Base-by-base conservation (phyloP, 2,329 filamentous ascomycete genomes). In the Venturia asperata region DNA sequence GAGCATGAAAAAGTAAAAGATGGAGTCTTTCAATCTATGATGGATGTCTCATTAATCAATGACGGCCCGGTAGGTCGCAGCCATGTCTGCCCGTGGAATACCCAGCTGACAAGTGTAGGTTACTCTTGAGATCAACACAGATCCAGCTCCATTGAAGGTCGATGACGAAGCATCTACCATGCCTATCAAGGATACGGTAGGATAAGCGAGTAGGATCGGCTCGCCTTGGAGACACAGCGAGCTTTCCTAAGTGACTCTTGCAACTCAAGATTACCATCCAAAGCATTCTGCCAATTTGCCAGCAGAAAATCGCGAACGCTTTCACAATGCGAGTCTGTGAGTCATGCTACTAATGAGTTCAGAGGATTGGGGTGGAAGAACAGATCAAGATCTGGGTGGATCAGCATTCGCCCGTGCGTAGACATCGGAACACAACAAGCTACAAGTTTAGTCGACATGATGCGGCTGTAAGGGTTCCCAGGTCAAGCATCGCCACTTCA, bases 21-120 rank as follows among this genome's bases (percentile, higher is more conserved):
- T 74, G 94, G 95, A n/a, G 86, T 93, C 39, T 99, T 99, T 75
- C 93, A 96, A 73, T 94, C 94, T 62, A 97, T 96, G 92, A 99
- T 99, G 94, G 89, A 97, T 73, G 93, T 99, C 66, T 89, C 90
- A 61, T 78, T 97, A 39, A 87, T 97, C 62, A 97, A 97, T 70
- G 93, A 97, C 72, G 85, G 85, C 72, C 85, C 85, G 78, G 85
- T 87, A 83, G 80, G 84, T 66, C 34, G 34, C 17, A 52, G 43
- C 43, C 39, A 11, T 37, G 7, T 55, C 43, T 43, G 15, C n/a
- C 30, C 1, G 11, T 37, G 9, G 43, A 27, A 55, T 7, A 34
- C 11, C 5, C 11, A 47, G n/a, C 21, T 45, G 21, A 42, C 11
- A n/a, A 15, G 67, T 69, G 11, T 61, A 82, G 80, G 80, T 82